phyloP scores from a whole-genome alignment of 108 stramenopile genomes.

The Pseudonitzschia multiseries region DNA sequence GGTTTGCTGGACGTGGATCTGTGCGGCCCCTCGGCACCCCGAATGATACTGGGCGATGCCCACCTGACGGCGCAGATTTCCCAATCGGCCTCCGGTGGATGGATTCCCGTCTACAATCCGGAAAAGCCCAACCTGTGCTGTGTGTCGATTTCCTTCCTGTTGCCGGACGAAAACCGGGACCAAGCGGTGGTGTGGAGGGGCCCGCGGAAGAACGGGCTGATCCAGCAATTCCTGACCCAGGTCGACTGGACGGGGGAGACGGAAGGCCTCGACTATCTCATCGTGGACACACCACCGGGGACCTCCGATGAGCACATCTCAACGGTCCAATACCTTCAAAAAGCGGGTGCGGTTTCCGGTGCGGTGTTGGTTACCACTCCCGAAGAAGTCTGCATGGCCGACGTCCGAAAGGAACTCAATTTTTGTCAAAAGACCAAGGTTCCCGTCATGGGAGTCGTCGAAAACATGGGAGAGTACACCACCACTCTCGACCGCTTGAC shows the following conservation, averaged over 20 bases:
- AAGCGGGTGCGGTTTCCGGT: constrained; percentile 67
- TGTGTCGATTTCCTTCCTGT: constrained; percentile 97
- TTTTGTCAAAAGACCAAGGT: constrained; percentile 97
- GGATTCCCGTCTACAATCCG: constrained; percentile 96
- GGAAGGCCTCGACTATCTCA: constrained; percentile 92
- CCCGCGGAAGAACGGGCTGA: constrained; percentile 98
- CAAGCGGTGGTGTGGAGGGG: constrained; percentile 99
- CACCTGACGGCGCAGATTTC: constrained; percentile 64
- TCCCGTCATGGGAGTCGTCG: constrained; percentile 94
- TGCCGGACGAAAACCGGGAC: constrained; percentile 80
- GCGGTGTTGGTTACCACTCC: constrained; percentile 98
- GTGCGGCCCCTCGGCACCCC: constrained; percentile 96
- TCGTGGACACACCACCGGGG: constrained; percentile 99
- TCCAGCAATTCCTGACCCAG: constrained; percentile 98
- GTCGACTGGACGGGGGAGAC: constrained; percentile 83
- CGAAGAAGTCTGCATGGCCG: constrained; percentile 96
- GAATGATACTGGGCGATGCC: constrained; percentile 85
- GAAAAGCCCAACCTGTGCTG: constrained; percentile 84
- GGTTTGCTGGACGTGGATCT: constrained; percentile 98
- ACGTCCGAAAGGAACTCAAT: constrained; percentile 98
- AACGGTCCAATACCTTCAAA: constrained; percentile 95
- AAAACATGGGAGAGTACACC: constrained; percentile 93
- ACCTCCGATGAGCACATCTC: constrained; percentile 99
- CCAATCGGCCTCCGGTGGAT: constrained; percentile 88
- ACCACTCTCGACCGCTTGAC: constrained; percentile 59